These are phyloP conservation scores for Lachancea sp. DNA, from an alignment of 805 yeast species.

Conservation along the genomic window DNA sequence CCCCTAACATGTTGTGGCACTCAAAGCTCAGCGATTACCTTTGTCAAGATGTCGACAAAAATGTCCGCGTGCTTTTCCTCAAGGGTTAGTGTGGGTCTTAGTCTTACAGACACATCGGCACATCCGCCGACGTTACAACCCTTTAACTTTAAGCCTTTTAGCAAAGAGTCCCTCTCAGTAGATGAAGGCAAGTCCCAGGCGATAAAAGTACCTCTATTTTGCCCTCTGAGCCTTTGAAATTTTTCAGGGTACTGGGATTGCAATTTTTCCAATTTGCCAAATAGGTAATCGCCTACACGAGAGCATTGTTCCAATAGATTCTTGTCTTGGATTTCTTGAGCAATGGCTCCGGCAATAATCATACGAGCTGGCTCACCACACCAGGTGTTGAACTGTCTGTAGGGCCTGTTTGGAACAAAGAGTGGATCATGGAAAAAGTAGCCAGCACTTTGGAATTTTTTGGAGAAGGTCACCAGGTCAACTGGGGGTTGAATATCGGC, in stretches of 20 bases:
- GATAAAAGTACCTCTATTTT: constrained; percentile 56
- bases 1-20: neutral
- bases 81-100: constrained; percentile 61
- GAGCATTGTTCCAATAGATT: constrained; percentile 44
- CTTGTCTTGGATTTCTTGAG: constrained; percentile 46
- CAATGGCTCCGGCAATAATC: constrained; percentile 54
- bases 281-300: constrained; percentile 50
- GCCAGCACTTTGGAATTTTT: constrained; percentile 70
- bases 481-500: constrained; percentile 57
- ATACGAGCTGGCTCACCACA: constrained; percentile 72
- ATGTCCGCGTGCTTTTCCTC: constrained; percentile 57
- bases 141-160: constrained; percentile 39
- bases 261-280: constrained; percentile 34
- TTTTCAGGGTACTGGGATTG: constrained; percentile 38
- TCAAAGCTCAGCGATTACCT: constrained; percentile 25
- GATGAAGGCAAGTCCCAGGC: constrained; percentile 52
- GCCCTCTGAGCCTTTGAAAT: constrained; percentile 52
- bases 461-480: constrained; percentile 65
- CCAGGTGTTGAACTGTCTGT: constrained; percentile 74
- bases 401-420: constrained; percentile 54
- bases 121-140: constrained; percentile 69
- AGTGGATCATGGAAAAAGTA: constrained; percentile 56
- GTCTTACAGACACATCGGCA: constrained; percentile 51
- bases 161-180: constrained; percentile 41
- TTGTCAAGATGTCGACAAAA: constrained; percentile 38